These are phyloP conservation scores for Boletus barrowsii DNA, from an alignment of 768 basidiomycete species.

Conservation along the genomic window DNA sequence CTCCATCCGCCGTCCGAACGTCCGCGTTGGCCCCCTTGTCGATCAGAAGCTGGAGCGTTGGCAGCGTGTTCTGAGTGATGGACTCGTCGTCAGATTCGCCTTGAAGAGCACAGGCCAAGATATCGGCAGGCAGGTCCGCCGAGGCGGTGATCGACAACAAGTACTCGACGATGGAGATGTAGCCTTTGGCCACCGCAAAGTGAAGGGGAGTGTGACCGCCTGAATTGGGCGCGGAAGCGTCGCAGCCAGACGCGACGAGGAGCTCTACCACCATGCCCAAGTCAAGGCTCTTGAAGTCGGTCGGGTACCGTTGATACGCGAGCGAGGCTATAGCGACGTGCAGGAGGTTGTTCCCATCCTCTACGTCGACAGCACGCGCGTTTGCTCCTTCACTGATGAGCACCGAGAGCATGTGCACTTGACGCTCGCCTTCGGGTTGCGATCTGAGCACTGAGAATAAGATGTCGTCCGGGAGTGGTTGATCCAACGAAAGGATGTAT, in stretches of 20 bases:
- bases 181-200: background rate
- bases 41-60: background rate
- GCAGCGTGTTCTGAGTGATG: too few species aligned
- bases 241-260: constrained; percentile 3
- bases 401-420: background rate
- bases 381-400: background rate
- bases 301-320: too few species aligned
- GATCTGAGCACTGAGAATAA: background rate
- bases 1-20: background rate
- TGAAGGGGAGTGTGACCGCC: background rate
- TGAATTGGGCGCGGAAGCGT: background rate
- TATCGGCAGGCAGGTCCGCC: background rate
- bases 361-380: too few species aligned
- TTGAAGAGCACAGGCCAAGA: background rate
- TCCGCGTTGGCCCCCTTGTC: background rate
- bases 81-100: too few species aligned
- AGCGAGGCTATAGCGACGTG: background rate
- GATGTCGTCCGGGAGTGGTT: constrained; percentile 1
- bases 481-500: background rate
- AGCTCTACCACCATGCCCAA: background rate
- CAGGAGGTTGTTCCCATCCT: background rate
- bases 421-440: background rate
- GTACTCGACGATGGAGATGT: background rate
- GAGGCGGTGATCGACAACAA: background rate
- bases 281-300: too few species aligned